Evolutionary conservation across 2,329 filamentous ascomycete species (phyloP), one percentile per base, ranked within the genome.

Genomic region (Pyrenochaeta sp.): DNA sequence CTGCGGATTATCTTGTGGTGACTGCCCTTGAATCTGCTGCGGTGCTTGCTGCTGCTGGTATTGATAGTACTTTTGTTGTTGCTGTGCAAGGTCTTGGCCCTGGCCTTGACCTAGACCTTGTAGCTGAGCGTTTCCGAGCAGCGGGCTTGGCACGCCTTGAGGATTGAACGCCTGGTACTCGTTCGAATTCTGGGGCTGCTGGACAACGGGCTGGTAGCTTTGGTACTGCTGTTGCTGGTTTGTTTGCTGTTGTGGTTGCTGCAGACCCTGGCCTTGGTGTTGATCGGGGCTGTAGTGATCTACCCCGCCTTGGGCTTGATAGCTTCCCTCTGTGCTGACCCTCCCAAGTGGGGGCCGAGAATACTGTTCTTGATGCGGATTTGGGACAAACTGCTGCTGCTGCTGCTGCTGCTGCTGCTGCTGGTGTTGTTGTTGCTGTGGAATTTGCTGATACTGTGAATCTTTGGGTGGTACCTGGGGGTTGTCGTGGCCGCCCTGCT

Each of bases 241-340:
- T 32, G 53, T 35, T 39, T 59, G 62, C 21, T 65, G 68, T 49
- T 68, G 71, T 63, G 58, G 68, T 58, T 59, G 65, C 53, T 67
- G 67, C 37, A 51, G 51, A 40, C 51, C 51, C 30, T 63, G 60
- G 37, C 60, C 59, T 45, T 72, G 68, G 50, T 74, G 71, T 62
- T 71, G 66, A 46, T 75, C 71, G 40, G 74, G 68, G 68, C 73
- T 75, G 67, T 75, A 75, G 53, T 71, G 72, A 17, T 74, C 68
- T 71, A 72, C 73, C 69, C 73, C 72, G 66, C 72, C 69, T 59
- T 73, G 70, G 45, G 70, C 64, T 53, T 68, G 68, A 58, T 74
- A 73, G 66, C 71, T 75, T 45, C 70, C 69, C 63, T 75, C 71
- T 37, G 73, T 75, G 69, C 71, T 72, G 46, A 75, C 73, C 51